Evolutionary conservation across 2,329 filamentous ascomycete genomes (phyloP), one percentile per base, ranked within the genome.

Genomic region (Rutstroemia sp.): DNA sequence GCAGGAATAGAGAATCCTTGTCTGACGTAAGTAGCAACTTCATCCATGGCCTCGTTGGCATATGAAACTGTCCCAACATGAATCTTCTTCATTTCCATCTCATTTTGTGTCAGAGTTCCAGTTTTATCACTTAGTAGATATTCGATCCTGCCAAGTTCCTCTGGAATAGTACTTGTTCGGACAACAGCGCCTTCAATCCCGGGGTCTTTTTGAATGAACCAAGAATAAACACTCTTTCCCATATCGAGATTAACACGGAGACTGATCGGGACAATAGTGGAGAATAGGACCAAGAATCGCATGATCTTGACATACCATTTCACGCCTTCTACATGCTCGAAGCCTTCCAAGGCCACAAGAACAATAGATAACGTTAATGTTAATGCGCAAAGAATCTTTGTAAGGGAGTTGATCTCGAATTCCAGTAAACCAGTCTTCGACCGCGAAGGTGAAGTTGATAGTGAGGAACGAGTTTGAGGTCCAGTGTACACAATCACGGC

Each of bases 31-130:
- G 88, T 81, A 12, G 83, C 76, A 12, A 99, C 94, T 73, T 99
- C 95, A 64, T 97, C 94, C 94, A 99, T 99, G 9, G 94, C 92
- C 69, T 99, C 94, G 64, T 96, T 96, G 37, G 92, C 94, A 67
- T 99, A 99, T 1, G 92, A 97, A 1, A 97, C 94, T 9, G 94
- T 99, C 9, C 95, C 94, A 53, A 99, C 89, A 67, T 99, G 95
- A 5, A 99, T 92, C 73, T 99, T 99, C 70, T 95, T 96, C 80
- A 99, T 87, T 68, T 96, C 92, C 92, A 96, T 96, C 67, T 96
- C 90, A 67, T 99, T 99, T 65, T 97, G 91, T 0, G 94, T 99
- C 58, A 99, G 73, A 1, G 94, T 99, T n/a, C 94, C 94, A 0
- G 94, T 99, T 73, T 99, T 99, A 72, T 99, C 94, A 61, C 90